Conservation (phyloP, 768 basidiomycete genomes). For the Leccinum rimulosum region DNA sequence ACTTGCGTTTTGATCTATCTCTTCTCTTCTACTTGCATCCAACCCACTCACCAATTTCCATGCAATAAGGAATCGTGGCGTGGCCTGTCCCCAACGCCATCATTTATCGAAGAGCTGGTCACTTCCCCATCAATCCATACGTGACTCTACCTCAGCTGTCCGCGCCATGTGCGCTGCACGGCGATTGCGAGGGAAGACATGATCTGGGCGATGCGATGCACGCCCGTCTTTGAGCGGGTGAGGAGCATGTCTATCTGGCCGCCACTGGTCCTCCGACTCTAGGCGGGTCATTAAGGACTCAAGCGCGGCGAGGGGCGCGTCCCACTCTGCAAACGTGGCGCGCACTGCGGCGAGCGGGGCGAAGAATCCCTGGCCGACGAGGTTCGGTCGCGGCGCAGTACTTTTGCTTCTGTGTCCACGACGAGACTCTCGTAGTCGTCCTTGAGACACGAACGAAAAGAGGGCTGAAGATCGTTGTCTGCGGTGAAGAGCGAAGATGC, state of each 20-base stretch:
- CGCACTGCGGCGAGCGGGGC: slow-evolving; percentile 84
- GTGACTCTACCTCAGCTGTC: slow-evolving; percentile 48
- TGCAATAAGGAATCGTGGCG: no score
- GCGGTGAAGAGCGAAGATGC: slow-evolving; percentile 76
- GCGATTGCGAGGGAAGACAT: slow-evolving; percentile 67
- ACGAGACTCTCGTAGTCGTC: slow-evolving; percentile 80
- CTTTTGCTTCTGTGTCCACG: slow-evolving; percentile 75
- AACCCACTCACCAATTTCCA: no score
- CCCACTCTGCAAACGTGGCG: slow-evolving; percentile 86
- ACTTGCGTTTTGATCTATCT: no score
- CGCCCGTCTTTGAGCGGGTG: slow-evolving; percentile 70
- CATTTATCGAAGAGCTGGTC: no score
- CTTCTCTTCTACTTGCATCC: no score
- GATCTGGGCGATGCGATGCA: slow-evolving; percentile 71
- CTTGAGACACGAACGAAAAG: slow-evolving; percentile 57
- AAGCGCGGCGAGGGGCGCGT: slow-evolving; percentile 77
- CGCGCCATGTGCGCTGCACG: slow-evolving; percentile 80
- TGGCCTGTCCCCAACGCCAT: no score
- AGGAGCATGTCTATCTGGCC: slow-evolving; percentile 81
- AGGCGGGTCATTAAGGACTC: slow-evolving; percentile 62
- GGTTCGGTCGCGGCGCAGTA: slow-evolving; percentile 70
- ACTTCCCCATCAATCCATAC: no score
- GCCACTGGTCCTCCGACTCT: slow-evolving; percentile 48
- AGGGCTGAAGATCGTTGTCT: slow-evolving; percentile 57
- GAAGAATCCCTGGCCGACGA: slow-evolving; percentile 76